A percentile compares a stretch with the other conserved stretches of the same genome.
phyloP scores from a whole-genome alignment of 225 moss, liverwort and hornwort genomes.

The Physcomitrium patens region DNA sequence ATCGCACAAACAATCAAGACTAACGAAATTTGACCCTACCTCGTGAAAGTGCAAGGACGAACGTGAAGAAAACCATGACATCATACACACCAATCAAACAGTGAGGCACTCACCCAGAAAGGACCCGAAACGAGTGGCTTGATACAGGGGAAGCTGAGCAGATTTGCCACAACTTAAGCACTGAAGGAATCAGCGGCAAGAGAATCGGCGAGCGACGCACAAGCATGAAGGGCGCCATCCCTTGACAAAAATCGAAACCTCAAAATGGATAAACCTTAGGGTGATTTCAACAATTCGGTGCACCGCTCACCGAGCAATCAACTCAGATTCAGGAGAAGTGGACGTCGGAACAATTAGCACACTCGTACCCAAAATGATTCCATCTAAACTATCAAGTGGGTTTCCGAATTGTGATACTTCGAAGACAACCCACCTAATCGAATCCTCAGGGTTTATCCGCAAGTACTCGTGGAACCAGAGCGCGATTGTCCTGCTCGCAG shows the following conservation, averaged over 20 bases:
- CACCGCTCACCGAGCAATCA: neutral
- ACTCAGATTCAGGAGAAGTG: neutral
- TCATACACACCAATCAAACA: too few relatives aligned
- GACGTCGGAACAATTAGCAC: neutral
- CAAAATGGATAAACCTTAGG: conserved; percentile 21
- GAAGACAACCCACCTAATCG: neutral
- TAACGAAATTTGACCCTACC: too few relatives aligned
- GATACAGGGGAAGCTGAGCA: conserved; percentile 18
- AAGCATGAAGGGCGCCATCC: conserved; percentile 37
- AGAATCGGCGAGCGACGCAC: conserved; percentile 9
- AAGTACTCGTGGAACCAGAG: too few relatives aligned
- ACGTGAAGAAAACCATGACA: too few relatives aligned
- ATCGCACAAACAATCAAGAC: too few relatives aligned
- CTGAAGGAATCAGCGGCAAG: neutral
- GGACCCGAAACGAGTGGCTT: conserved; percentile 14
- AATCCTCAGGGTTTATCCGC: neutral
- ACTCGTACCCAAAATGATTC: neutral
- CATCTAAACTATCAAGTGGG: too few relatives aligned
- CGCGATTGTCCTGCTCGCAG: too few relatives aligned
- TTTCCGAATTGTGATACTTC: neutral
- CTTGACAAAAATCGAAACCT: neutral
- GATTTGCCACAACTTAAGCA: conserved; percentile 36
- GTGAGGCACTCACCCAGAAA: neutral
- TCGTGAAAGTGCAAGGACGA: too few relatives aligned
- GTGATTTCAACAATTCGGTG: neutral